Base-by-base conservation (phyloP, 2,329 filamentous ascomycete species). In the Aspergillus hortae region DNA sequence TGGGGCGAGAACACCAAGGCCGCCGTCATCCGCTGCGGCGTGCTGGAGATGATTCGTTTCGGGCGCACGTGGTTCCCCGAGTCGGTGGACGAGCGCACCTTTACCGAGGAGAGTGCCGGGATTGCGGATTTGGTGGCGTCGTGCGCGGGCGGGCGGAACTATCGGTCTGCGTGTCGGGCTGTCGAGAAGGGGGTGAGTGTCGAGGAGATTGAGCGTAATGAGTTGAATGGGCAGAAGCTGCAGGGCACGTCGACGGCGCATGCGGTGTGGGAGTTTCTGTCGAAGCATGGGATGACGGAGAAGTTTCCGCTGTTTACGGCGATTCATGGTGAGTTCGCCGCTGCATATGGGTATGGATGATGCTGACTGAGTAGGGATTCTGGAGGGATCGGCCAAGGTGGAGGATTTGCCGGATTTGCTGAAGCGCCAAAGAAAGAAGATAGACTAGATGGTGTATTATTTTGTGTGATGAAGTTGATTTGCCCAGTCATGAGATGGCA, bases 1-100 rank as follows among this genome's bases (percentile, higher is more conserved):
- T 96, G 92, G 91, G 92, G 92, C 61, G 90, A 96, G 77, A 96
- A 96, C 63, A 90, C 91, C 56, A 96, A 96, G 77, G 90, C 92
- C 6, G 92, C 92, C 46, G 86, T 96, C 52, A 96, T 96, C 88
- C 87, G 92, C 41, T 85, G 96, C 11, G 92, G 92, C 2, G 83
- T 96, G 35, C 80, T 95, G 59, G 92, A 96, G 74, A 95, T 95
- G 86, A 88, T 95, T 65, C 87, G 87, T 68, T 96, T 96, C 61
- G 91, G 91, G 7, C 51, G 52, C n/a, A 53, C 52, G 19, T 59
- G 56, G 56, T 58, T 58, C n/a, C 56, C 56, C 1, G 44, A 46
- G 11, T 57, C 55, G 2, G 56, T 58, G 6, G 43, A 59, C 9
- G 53, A 58, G 49, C 38, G 27, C 35, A 59, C 53, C 0, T 59